These are phyloP conservation scores for Mortierella sp. DNA, from an alignment of 371 early-diverging fungal genomes.

Conservation along the genomic window DNA sequence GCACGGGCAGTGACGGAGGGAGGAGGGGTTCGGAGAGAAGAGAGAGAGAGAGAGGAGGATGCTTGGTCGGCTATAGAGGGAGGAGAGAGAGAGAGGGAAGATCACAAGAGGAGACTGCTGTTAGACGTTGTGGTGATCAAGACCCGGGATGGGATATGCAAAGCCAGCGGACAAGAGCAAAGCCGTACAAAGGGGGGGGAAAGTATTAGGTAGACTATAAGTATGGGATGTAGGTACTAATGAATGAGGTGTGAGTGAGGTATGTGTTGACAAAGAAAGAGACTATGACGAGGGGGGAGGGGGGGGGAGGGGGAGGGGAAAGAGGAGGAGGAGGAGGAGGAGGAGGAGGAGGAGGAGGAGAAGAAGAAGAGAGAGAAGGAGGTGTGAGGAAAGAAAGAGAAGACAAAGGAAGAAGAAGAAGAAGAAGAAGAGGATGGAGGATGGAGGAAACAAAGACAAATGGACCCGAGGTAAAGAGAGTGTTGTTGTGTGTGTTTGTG, in stretches of 20 bases:
- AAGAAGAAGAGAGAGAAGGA: neutral
- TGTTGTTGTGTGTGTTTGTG: too few relatives aligned
- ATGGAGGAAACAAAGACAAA: conserved; percentile 5
- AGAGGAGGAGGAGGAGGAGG: neutral
- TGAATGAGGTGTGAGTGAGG: neutral
- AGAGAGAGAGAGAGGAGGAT: neutral
- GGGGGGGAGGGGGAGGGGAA: neutral
- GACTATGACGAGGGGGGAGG: neutral
- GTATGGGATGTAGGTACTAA: too few relatives aligned
- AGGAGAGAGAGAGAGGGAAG: conserved; percentile 1
- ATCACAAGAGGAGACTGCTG: too few relatives aligned
- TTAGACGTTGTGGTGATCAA: too few relatives aligned
- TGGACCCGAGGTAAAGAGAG: too few relatives aligned
- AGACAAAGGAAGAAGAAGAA: neutral
- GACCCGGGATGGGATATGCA: too few relatives aligned
- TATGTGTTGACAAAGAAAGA: neutral
- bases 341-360: neutral
- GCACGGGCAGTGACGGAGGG: neutral
- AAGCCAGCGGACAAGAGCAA: too few relatives aligned
- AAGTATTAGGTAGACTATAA: too few relatives aligned
- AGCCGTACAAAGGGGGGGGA: too few relatives aligned
- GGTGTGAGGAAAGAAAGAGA: neutral
- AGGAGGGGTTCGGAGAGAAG: neutral
- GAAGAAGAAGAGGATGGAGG: conserved; percentile 6
- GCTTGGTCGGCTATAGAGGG: too few relatives aligned